Evolutionary conservation across 306 rosid genomes (phyloP), one percentile per base, ranked within the genome.

Genomic region (Corylus heterophylla): DNA sequence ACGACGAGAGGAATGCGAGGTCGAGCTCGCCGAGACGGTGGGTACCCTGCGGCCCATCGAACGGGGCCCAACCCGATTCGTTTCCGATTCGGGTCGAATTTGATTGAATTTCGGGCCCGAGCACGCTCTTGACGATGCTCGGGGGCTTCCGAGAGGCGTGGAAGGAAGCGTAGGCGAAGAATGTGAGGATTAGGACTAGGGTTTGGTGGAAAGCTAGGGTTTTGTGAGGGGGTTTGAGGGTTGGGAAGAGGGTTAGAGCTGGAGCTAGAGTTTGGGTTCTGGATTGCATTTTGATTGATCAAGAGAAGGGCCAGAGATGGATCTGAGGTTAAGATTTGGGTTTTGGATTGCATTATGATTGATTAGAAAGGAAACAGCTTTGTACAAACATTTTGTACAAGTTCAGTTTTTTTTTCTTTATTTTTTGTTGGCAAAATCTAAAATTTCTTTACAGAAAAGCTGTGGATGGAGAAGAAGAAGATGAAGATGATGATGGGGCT

Each of bases 101-200:
- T 22, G 86, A 75, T 78, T 75, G 79, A 25, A 84, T 22, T n/a
- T 87, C 77, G 62, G 97, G 96, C 18, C 97, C 94, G 39, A 94
- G 88, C 63, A 92, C 97, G 77, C 98, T 94, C 87, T 94, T 94
- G 59, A 94, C 98, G 76, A 94, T 94, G 85, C 97, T 94, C 9
- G 97, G 92, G 62, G 98, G 96, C 74, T 94, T 94, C 71, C 97
- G 85, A 49, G 98, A 90, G 42, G 97, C 98, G 55, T 94, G 98
- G 68, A 94, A 94, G 35, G 98, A 90, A 64, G 94, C 92, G 78
- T 90, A 94, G 25, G 97, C 96, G 47, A 92, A 64, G 81, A 89
- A 94, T 11, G 97, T 92, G 71, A 92, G 73, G 44, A 80, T 49
- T 5, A 94, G 89, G 62, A 87, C 94, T 66, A 88, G 85, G 16